These are phyloP conservation scores for Paraglomus brasilianum DNA, from an alignment of 192 early-diverging fungal genomes.

Conservation along the genomic window DNA sequence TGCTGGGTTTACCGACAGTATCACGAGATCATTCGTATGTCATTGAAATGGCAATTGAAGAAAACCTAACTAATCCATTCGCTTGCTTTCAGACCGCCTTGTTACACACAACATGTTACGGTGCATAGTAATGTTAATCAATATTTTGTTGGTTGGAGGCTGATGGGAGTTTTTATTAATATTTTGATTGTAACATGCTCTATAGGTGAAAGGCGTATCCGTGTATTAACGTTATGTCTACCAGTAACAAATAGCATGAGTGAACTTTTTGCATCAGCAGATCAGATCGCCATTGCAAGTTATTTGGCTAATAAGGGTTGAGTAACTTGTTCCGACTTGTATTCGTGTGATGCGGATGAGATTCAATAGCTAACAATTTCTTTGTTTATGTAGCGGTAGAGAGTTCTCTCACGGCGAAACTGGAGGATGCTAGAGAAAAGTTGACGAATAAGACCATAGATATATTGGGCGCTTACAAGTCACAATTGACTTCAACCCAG, in stretches of 20 bases:
- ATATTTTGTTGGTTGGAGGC: conserved; percentile 8
- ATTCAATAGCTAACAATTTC: background rate
- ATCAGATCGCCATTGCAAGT: conserved; percentile 80
- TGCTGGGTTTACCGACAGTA: conserved; percentile 89
- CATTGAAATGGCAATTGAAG: conserved; percentile 77
- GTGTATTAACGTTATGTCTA: conserved; percentile 86
- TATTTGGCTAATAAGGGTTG: conserved; percentile 84
- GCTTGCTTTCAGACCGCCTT: conserved; percentile 96
- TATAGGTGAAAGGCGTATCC: conserved; percentile 80
- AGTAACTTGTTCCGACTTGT: background rate
- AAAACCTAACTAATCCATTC: conserved; percentile 68
- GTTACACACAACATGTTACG: conserved; percentile 83
- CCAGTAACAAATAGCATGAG: conserved; percentile 81
- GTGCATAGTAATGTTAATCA: conserved; percentile 33
- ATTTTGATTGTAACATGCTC: conserved; percentile 30
- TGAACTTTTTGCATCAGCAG: conserved; percentile 79
- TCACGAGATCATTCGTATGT: conserved; percentile 89
- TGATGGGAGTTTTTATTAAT: background rate
- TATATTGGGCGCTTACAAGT: conserved; percentile 89
- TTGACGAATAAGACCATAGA: conserved; percentile 84
- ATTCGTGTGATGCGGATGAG: background rate
- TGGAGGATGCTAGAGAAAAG: conserved; percentile 94
- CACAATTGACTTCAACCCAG: conserved; percentile 65
- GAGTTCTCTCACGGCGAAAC: conserved; percentile 74
- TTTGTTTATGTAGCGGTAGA: conserved; percentile 69